These are phyloP conservation scores for Eimeria necatrix DNA, from an alignment of 169 alveolate species.

Conservation along the genomic window DNA sequence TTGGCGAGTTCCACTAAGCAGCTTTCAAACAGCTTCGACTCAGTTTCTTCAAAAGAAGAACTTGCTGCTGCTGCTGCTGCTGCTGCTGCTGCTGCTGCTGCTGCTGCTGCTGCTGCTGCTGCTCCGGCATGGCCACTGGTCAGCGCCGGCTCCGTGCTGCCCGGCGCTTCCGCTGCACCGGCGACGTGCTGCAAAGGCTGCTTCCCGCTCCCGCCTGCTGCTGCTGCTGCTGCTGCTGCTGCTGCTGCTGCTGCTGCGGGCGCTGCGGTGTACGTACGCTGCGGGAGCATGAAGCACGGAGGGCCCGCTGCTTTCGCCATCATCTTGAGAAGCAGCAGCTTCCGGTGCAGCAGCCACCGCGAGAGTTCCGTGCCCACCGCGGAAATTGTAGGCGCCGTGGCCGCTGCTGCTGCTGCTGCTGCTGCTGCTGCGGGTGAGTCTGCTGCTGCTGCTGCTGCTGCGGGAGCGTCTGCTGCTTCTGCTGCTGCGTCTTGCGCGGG, in stretches of 20 bases:
- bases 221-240: neutral
- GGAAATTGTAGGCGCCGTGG: slow-evolving; percentile 6
- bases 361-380: slow-evolving; percentile 40
- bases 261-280: neutral
- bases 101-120: neutral
- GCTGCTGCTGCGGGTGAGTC: neutral
- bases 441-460: slow-evolving; percentile 39
- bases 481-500: neutral
- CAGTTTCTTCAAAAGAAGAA: neutral
- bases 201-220: neutral
- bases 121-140: neutral
- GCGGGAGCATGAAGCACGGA: slow-evolving; percentile 52
- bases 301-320: slow-evolving; percentile 18
- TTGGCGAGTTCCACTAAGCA: neutral
- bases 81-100: neutral
- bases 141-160: neutral
- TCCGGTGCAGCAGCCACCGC: slow-evolving; percentile 59
- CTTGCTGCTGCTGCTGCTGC: neutral
- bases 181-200: neutral
- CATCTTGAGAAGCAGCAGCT: neutral
- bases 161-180: neutral
- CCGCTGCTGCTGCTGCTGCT: neutral
- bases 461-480: neutral
- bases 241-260: neutral
- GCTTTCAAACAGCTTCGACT: neutral